Evolutionary conservation across 805 yeast species (phyloP).

Genomic region (Metschnikowia lachancei): DNA sequence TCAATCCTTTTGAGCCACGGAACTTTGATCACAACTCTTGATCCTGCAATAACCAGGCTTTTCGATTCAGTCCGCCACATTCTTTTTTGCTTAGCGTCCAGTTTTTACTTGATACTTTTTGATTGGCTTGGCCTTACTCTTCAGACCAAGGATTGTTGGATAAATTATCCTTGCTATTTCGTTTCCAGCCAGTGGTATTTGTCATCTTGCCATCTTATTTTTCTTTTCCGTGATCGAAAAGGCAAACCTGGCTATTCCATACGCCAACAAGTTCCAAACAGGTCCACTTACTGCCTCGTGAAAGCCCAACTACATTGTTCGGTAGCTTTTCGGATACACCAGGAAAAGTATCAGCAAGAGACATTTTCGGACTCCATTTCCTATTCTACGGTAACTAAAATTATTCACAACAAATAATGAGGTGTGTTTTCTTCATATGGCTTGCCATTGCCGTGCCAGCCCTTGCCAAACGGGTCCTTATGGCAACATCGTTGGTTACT

Average conservation of each 20-base stretch:
- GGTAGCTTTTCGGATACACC: no score
- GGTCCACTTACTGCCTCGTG: no score
- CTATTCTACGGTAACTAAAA: background rate
- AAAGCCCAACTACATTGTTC: no score
- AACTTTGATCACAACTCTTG: background rate
- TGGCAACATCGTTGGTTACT: conserved; percentile 77
- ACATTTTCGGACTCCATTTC: no score
- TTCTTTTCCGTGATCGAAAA: background rate
- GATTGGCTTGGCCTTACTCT: background rate
- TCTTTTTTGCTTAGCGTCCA: background rate
- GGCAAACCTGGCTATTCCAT: background rate
- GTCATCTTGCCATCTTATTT: background rate
- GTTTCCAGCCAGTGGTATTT: background rate
- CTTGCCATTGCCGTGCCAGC: conserved; percentile 14
- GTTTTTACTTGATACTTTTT: background rate
- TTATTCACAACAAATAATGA: conserved; percentile 8
- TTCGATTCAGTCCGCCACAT: background rate
- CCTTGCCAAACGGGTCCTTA: conserved; percentile 27
- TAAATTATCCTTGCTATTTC: background rate
- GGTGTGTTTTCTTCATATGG: conserved; percentile 12
- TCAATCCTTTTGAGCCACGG: background rate
- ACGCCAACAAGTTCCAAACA: no score
- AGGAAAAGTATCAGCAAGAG: no score
- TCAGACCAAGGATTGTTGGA: no score
- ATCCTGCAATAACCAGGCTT: background rate